A percentile compares a stretch with the other conserved stretches of the same genome.
phyloP scores from a whole-genome alignment of 148 eudicot species.

The Camellia lanceoleosa region DNA sequence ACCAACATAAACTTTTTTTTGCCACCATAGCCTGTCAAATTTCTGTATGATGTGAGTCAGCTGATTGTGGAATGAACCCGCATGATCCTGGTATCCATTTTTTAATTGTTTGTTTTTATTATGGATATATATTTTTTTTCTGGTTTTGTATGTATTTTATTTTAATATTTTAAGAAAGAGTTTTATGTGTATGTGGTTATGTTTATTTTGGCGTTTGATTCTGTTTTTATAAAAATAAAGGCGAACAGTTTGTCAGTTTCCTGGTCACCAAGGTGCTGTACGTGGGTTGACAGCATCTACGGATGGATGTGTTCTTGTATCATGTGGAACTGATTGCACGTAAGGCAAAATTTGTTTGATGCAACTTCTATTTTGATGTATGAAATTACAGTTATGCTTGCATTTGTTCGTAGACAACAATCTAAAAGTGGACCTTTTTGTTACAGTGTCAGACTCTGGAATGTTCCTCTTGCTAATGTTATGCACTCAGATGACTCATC shows the following conservation, averaged over 20 bases:
- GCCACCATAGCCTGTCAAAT: background rate
- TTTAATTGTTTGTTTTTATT: background rate
- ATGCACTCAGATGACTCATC: constrained; percentile 41
- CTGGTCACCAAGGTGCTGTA: constrained; percentile 88
- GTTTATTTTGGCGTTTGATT: background rate
- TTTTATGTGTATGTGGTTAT: background rate
- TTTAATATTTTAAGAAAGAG: background rate
- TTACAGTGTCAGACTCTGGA: constrained; percentile 88
- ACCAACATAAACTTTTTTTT: background rate
- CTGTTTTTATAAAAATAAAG: constrained; percentile 26
- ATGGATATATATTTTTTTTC: background rate
- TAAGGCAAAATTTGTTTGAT: constrained; percentile 34
- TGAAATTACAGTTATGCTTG: background rate
- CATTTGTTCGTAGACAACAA: background rate
- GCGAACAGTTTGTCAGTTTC: constrained; percentile 80
- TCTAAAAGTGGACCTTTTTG: background rate
- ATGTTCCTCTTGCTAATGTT: constrained; percentile 54
- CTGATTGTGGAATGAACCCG: background rate
- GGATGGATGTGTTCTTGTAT: constrained; percentile 80
- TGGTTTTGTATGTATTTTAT: background rate
- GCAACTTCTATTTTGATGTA: background rate
- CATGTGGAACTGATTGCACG: constrained; percentile 98
- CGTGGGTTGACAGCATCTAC: constrained; percentile 78
- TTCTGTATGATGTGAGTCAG: background rate
- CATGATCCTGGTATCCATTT: background rate